Evolutionary conservation across 2,329 filamentous ascomycete genomes (phyloP).

Genomic region (Nigrospora sphaerica): DNA sequence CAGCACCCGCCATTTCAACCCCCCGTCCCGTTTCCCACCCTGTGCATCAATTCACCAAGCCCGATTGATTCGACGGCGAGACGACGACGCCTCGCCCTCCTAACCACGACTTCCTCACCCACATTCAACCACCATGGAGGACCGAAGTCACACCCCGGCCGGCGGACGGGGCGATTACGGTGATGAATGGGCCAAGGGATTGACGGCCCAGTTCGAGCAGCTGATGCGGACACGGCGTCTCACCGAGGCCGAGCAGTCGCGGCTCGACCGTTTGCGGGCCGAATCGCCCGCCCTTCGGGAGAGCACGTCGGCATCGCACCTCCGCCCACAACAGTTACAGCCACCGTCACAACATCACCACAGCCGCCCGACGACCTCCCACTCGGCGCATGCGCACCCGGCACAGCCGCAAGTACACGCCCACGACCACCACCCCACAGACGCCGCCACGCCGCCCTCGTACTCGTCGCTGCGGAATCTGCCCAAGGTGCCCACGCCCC

Average conservation of each 20-base stretch:
- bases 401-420: slow-evolving; percentile 11
- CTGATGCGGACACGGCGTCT: slow-evolving; percentile 80
- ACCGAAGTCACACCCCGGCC: slow-evolving; percentile 11
- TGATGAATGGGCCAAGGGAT: slow-evolving; percentile 69
- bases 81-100: background rate
- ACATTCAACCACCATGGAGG: slow-evolving; percentile 14
- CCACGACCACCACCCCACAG: slow-evolving; percentile 7
- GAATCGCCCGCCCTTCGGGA: slow-evolving; percentile 50
- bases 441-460: slow-evolving; percentile 31
- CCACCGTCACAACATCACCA: slow-evolving; percentile 10
- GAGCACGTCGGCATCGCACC: slow-evolving; percentile 40
- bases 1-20: too few species aligned
- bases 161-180: slow-evolving; percentile 40
- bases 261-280: slow-evolving; percentile 49
- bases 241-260: slow-evolving; percentile 66
- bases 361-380: slow-evolving; percentile 40
- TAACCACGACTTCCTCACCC: background rate
- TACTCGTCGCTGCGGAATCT: slow-evolving; percentile 44
- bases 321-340: slow-evolving; percentile 20
- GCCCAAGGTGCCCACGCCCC: slow-evolving; percentile 62
- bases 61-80: too few species aligned
- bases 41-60: too few species aligned
- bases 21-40: too few species aligned
- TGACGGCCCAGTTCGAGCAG: slow-evolving; percentile 80
- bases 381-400: slow-evolving; percentile 13